phyloP scores from a whole-genome alignment of 1,284 basidiomycete genomes.

The Puccinia triticina region DNA sequence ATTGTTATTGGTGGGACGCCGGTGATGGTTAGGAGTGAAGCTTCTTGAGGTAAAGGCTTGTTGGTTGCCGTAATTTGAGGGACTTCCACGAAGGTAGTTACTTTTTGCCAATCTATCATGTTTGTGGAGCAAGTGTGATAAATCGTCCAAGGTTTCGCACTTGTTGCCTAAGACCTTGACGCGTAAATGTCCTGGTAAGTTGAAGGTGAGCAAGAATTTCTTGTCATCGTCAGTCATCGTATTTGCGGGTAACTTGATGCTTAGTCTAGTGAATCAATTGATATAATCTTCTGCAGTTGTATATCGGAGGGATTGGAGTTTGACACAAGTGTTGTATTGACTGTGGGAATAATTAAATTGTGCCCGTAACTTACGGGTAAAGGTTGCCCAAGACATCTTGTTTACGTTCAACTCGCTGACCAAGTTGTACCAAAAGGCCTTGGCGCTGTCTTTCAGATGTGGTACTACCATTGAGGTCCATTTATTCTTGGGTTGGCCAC shows the following conservation, averaged over 20 bases:
- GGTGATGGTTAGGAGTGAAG: background rate
- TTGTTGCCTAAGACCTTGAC: background rate
- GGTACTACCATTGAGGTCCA: background rate
- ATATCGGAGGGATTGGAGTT: background rate
- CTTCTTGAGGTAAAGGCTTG: too few species aligned
- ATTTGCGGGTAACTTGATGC: background rate
- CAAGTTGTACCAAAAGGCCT: slow-evolving; percentile 5
- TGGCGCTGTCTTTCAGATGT: background rate
- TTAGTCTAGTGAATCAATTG: background rate
- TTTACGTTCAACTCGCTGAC: background rate
- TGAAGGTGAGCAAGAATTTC: background rate
- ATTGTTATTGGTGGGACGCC: background rate
- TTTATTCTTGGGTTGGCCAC: too few species aligned
- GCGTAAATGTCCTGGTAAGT: background rate
- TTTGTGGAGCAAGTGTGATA: background rate
- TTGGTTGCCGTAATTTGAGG: too few species aligned
- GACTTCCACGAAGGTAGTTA: too few species aligned
- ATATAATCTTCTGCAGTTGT: background rate
- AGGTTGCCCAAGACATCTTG: background rate
- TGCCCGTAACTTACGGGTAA: too few species aligned
- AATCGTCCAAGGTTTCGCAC: background rate
- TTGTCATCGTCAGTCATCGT: background rate
- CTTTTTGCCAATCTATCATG: too few species aligned
- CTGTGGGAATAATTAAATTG: slow-evolving; percentile 12
- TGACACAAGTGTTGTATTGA: background rate